These are phyloP conservation scores for Claviceps digitariae DNA, from an alignment of 2,329 filamentous ascomycete genomes.

Conservation along the genomic window DNA sequence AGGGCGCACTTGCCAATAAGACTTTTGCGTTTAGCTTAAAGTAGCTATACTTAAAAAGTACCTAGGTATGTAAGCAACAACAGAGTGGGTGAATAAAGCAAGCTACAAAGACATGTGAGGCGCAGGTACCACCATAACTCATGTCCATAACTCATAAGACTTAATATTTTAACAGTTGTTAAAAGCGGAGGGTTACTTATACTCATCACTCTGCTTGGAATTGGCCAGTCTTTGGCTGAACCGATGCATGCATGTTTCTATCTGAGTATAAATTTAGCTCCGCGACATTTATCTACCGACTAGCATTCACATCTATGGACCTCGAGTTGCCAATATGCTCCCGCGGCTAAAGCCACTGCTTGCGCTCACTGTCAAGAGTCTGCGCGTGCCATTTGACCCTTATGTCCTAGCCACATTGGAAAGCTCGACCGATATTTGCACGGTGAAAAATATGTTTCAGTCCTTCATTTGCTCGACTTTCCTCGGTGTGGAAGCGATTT, in stretches of 20 bases:
- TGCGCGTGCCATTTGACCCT: not conserved
- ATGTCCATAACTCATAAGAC: no score
- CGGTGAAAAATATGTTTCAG: not conserved
- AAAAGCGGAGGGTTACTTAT: no score
- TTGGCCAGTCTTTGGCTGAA: no score
- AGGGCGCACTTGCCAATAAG: no score
- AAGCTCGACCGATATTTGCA: not conserved
- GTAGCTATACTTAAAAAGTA: no score
- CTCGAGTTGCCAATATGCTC: not conserved
- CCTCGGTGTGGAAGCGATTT: conserved; percentile 17
- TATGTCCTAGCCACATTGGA: not conserved
- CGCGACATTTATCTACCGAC: not conserved
- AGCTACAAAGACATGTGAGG: no score
- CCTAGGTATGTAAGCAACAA: no score
- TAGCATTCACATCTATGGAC: not conserved
- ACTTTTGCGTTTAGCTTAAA: no score
- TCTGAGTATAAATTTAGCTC: not conserved
- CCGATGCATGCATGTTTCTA: not conserved
- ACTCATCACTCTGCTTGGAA: no score
- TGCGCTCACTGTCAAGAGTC: not conserved
- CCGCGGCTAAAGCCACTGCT: not conserved
- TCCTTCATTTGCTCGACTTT: conserved; percentile 17
- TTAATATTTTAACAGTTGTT: no score
- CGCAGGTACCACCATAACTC: no score
- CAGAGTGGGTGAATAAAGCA: no score